Base-by-base conservation (phyloP, 306 rosid genomes). In the Corylus avellana region DNA sequence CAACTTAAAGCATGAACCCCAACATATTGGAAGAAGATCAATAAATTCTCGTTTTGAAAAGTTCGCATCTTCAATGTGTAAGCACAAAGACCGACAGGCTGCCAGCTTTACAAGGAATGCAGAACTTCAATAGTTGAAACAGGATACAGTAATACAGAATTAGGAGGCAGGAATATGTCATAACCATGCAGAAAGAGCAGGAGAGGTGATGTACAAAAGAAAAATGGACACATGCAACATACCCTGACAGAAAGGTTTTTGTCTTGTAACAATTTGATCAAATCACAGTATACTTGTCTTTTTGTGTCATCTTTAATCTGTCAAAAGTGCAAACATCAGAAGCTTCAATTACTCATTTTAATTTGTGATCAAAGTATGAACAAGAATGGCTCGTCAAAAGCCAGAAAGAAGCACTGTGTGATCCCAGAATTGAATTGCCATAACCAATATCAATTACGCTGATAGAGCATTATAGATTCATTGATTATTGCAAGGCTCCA, bases 21-120 rank as follows among this genome's bases (percentile, higher is more conserved):
- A 94, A 77, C 98, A 94, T 77, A 88, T 77, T 58, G 97, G 93
- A 49, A 94, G 95, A 78, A 94, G 97, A 85, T 94, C 98, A 13
- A 84, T 75, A 86, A 94, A 94, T 80, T 90, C 97, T 81, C 85
- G 74, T 75, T 91, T 90, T 11, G 94, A 91, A 84, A 94, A 94
- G 85, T 90, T 92, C 77, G 95, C 98, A 88, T 94, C 97, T 89
- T 94, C 98, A 76, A 92, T 78, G 83, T 94, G 87, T 47, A 79
- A 87, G 83, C 98, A 94, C 87, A 94, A 72, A 51, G 98, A 90
- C 75, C 98, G 95, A 86, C 97, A 91, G 51, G 97, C 97, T 87
- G 98, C 98, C 90, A 94, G 82, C 98, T 94, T 78, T 82, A 74
- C 53, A 81, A 82, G 20, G 48, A 63, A 83, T 74, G 79, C 74